Conservation (phyloP, 257 asterid genomes). For the Catharanthus roseus region DNA sequence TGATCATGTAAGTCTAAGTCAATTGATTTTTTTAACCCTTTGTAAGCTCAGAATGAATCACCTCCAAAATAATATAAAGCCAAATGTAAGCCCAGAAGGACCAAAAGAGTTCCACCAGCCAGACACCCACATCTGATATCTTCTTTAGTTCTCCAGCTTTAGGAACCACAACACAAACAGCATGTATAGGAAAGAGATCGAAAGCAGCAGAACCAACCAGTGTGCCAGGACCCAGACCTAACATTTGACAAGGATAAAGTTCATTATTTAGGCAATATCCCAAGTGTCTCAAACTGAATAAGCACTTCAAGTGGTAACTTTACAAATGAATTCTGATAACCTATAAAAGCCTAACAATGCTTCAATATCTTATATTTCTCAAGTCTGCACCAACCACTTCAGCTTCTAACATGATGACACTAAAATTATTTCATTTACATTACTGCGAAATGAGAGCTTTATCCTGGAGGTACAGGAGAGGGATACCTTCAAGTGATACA, state of each 20-base stretch:
- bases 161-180: conserved; percentile 93
- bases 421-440: neutral
- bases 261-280: neutral
- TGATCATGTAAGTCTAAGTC: neutral
- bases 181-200: conserved; percentile 95
- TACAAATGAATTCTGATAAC: neutral
- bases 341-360: neutral
- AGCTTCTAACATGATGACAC: neutral
- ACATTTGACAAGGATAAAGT: neutral
- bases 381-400: neutral
- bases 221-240: conserved; percentile 98
- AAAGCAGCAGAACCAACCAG: conserved; percentile 98
- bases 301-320: neutral
- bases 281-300: neutral
- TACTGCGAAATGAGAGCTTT: neutral
- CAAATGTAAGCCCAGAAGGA: conserved; percentile 98
- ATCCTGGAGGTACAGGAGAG: neutral
- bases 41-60: conserved; percentile 21
- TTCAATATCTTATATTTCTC: neutral
- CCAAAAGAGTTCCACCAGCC: conserved; percentile 98
- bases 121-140: conserved; percentile 87
- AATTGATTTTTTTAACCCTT: neutral
- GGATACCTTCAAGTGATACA: neutral
- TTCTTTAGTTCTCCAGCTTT: conserved; percentile 86
- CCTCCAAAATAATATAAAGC: conserved; percentile 93